Evolutionary conservation across 1,284 basidiomycete species (phyloP).

Genomic region (Laetiporus sulphureus): DNA sequence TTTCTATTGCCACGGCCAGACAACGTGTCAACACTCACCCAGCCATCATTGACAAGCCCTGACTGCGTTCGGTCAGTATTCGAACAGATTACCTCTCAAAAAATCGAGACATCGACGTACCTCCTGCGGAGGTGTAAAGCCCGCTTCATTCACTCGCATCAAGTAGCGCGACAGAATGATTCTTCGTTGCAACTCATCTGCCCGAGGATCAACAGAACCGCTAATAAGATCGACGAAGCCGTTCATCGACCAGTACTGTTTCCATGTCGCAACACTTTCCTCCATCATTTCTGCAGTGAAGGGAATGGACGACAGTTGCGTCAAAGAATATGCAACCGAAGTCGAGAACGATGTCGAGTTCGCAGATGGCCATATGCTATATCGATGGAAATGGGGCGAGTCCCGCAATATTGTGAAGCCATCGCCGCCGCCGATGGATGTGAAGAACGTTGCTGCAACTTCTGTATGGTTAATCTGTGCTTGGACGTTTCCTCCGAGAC

Average conservation of each 20-base stretch:
- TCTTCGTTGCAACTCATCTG: conserved; percentile 49
- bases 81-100: too few relatives aligned
- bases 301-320: conserved; percentile 15
- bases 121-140: conserved; percentile 51
- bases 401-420: conserved; percentile 36
- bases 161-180: conserved; percentile 52
- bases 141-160: conserved; percentile 54
- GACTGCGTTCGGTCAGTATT: conserved; percentile 37
- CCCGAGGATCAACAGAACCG: conserved; percentile 41
- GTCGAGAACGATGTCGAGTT: conserved; percentile 26
- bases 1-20: background rate
- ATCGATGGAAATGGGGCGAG: conserved; percentile 36
- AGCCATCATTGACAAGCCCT: conserved; percentile 52
- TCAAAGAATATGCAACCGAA: conserved; percentile 27
- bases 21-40: conserved; percentile 32
- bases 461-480: conserved; percentile 39
- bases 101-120: too few relatives aligned
- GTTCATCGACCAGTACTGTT: conserved; percentile 38
- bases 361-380: conserved; percentile 29
- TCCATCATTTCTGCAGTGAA: conserved; percentile 20
- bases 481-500: conserved; percentile 17
- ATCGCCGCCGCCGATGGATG: conserved; percentile 35
- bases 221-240: conserved; percentile 50
- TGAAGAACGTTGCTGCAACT: conserved; percentile 36
- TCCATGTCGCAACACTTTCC: conserved; percentile 37